A percentile compares a stretch with the other conserved stretches of the same genome.
Evolutionary conservation across 2,329 filamentous ascomycete genomes (phyloP).

Genomic region (Alternaria incomplexa): DNA sequence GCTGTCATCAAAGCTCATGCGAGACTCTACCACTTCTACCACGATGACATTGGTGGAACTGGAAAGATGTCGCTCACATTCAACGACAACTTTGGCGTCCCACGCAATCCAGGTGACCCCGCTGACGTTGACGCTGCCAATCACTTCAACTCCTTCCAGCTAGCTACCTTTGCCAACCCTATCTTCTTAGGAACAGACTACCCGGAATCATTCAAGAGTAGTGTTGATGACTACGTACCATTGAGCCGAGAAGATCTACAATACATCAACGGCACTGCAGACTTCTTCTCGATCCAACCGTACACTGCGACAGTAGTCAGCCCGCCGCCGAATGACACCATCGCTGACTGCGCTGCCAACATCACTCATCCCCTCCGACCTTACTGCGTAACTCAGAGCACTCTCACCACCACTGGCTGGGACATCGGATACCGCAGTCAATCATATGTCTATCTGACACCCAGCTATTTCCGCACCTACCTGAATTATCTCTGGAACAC

Average conservation of each 20-base stretch:
- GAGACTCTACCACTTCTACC: slow-evolving; percentile 60
- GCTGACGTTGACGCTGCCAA: slow-evolving; percentile 55
- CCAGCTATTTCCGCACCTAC: slow-evolving; percentile 62
- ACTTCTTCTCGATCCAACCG: slow-evolving; percentile 64
- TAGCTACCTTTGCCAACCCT: slow-evolving; percentile 59
- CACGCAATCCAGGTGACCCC: slow-evolving; percentile 46
- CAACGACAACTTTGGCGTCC: slow-evolving; percentile 50
- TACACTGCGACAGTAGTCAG: slow-evolving; percentile 65
- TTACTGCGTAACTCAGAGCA: slow-evolving; percentile 60
- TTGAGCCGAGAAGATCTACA: slow-evolving; percentile 57
- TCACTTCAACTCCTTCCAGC: slow-evolving; percentile 52
- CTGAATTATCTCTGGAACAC: slow-evolving; percentile 66
- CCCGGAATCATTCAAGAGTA: slow-evolving; percentile 53
- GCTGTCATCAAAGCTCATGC: slow-evolving; percentile 55
- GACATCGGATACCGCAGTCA: slow-evolving; percentile 64
- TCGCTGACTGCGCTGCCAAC: slow-evolving; percentile 58
- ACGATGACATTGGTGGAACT: slow-evolving; percentile 58
- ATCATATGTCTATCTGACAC: slow-evolving; percentile 65
- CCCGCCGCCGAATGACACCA: slow-evolving; percentile 51
- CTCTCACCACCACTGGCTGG: slow-evolving; percentile 59
- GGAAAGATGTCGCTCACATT: slow-evolving; percentile 60
- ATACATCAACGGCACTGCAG: slow-evolving; percentile 52
- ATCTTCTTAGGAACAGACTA: slow-evolving; percentile 61
- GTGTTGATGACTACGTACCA: slow-evolving; percentile 48
- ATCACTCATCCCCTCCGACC: slow-evolving; percentile 55